Evolutionary conservation across 1,139 yeast species (phyloP).

Genomic region (Lodderomyces parapsilosis): DNA sequence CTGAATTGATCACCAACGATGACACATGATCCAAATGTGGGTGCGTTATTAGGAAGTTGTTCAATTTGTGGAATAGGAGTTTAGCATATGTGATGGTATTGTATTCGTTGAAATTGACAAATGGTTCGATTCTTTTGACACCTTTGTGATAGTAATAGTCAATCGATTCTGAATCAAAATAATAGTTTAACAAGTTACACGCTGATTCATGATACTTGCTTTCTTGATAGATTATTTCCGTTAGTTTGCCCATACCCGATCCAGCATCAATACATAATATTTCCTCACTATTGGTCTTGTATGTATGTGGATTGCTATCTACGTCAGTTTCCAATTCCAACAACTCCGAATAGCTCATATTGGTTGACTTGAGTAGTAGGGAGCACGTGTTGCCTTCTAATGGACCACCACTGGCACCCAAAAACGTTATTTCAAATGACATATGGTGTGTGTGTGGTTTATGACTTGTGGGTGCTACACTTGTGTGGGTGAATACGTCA

Average conservation of each 20-base stretch:
- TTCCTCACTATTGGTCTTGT: slow-evolving; percentile 23
- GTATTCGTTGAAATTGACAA: slow-evolving; percentile 17
- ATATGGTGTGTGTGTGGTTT: slow-evolving; percentile 3
- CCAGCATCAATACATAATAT: slow-evolving; percentile 79
- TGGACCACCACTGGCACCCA: slow-evolving; percentile 84
- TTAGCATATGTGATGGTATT: slow-evolving; percentile 17
- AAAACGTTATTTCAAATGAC: slow-evolving; percentile 45
- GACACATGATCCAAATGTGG: slow-evolving; percentile 81
- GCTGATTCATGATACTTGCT: slow-evolving; percentile 9
- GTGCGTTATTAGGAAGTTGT: slow-evolving; percentile 66
- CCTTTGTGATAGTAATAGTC: slow-evolving; percentile 13
- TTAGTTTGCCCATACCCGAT: slow-evolving; percentile 58
- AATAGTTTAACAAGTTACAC: slow-evolving; percentile 22
- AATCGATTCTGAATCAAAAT: slow-evolving; percentile 23
- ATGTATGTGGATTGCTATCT: not conserved
- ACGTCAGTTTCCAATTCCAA: slow-evolving; percentile 1
- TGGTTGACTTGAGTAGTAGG: slow-evolving; percentile 58
- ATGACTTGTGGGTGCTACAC: not conserved
- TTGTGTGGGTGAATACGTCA: not conserved
- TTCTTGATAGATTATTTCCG: slow-evolving; percentile 46
- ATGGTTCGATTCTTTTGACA: slow-evolving; percentile 29
- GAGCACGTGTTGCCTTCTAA: slow-evolving; percentile 66
- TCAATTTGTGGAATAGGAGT: slow-evolving; percentile 33
- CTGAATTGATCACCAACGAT: slow-evolving; percentile 70
- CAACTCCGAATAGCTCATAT: slow-evolving; percentile 33